Base-by-base conservation (phyloP, 2,329 filamentous ascomycete genomes). In the Coniochaeta ligniaria region DNA sequence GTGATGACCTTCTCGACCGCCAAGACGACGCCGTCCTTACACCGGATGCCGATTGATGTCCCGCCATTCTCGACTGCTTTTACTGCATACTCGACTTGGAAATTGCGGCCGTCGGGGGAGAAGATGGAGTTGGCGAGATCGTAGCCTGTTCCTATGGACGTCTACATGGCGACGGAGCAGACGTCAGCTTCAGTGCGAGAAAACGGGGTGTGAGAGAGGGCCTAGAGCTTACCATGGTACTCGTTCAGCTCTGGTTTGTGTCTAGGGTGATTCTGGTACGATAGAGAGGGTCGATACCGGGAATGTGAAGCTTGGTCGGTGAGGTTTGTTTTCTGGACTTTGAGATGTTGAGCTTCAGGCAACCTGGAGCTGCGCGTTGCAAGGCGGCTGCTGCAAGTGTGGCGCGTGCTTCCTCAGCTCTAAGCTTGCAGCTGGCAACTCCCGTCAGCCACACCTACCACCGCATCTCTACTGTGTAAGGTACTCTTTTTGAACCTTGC, bases 81-180 rank as follows among this genome's bases (percentile, higher is more conserved):
- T 69, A 96, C 90, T 68, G 95, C 95, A 76, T 99, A 99, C 83
- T 99, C 95, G 76, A 96, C 92, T 79, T 99, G 95, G 78, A 99
- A 99, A 78, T 99, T 99, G 70, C 95, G 91, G 74, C 95, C 95
- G 80, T 99, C 95, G 67, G 95, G 95, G 57, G 95, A 98, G 84
- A 98, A 99, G 82, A 98, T 96, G 73, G 95, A 98, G 85, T 99
- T 99, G 75, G 92, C 92, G 71, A 99, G 89, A 86, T 99, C 95
- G 81, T 99, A 99, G 73, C 95, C 95, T 72, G 95, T 99, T 74
- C 95, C 95, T 90, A 99, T 99, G 74, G 95, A 99, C 73, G 95
- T 99, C 95, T 99, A 57, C 31, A 17, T 41, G 43, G 35, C 35
- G 12, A 36, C 35, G 35, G 35, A 36, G 35, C 43, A 66, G 17